Base-by-base conservation (phyloP, 2,329 filamentous ascomycete species). In the Aspergillus phoenicis region DNA sequence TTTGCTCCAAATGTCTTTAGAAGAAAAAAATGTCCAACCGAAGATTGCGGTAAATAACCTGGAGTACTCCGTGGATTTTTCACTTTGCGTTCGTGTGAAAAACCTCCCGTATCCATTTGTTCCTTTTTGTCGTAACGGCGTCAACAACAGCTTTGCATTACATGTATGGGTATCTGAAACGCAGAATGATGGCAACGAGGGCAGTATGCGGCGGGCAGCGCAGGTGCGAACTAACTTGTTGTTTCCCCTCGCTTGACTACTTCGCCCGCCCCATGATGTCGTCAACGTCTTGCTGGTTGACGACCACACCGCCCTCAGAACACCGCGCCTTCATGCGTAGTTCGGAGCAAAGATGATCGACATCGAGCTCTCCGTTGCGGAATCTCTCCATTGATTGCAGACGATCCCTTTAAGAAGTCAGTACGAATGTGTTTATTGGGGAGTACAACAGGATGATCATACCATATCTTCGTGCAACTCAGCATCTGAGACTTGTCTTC, bases 271-370 rank as follows among this genome's bases (percentile, higher is more conserved):
- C 84, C 78, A 94, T 83, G 56, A 93, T 90, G 43, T 83, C 86
- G 72, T 97, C 90, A 69, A 98, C 96, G 70, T 98, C 93, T 58
- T 87, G 87, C 78, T 96, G 89, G 64, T 93, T 89, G 24, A 99
- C 91, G 17, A 97, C 91, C 11, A 96, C 91, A 15, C 95, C 94
- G 17, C 85, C 89, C 68, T 96, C 80, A 0, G 93, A 96, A 77
- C 95, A 99, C 73, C 94, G 95, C 60, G 95, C 95, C 81, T 99
- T 99, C 75, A 93, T 91, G 66, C 94, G 91, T 13, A 99, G 86
- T 74, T 99, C 93, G 4, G 90, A 90, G 80, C 95, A 99, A 24
- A 99, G 85, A 36, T 89, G 88, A 73, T 99, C 95, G 52, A 99
- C 89, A 68, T 99, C 95, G 66, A 98, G 92, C 68, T 96, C 93